A percentile compares a stretch with the other conserved stretches of the same genome.
phyloP scores from a whole-genome alignment of 192 early-diverging fungal species.

The Jimgerdemannia lactiflua region DNA sequence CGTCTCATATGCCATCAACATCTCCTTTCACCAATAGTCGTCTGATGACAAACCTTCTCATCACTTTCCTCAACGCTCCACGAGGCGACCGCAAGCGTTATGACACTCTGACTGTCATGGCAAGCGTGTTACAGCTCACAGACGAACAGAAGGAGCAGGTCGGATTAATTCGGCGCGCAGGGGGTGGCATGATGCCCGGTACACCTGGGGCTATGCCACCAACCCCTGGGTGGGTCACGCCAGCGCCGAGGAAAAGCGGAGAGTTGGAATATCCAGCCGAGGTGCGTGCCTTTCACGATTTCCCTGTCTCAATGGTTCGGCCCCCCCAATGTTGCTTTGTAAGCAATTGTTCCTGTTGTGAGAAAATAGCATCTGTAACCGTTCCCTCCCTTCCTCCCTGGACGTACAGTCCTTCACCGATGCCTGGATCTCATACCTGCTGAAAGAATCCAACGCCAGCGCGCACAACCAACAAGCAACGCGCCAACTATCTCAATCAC shows the following conservation, averaged over 20 bases:
- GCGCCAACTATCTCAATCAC: not conserved
- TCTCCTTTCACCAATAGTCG: slow-evolving; percentile 48
- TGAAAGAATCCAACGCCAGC: slow-evolving; percentile 55
- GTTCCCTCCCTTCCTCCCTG: not conserved
- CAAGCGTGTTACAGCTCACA: slow-evolving; percentile 79
- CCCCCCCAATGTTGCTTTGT: no score
- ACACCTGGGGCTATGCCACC: not conserved
- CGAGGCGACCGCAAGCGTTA: slow-evolving; percentile 90
- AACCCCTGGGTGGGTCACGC: not conserved
- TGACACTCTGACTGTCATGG: slow-evolving; percentile 90
- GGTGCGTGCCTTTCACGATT: slow-evolving; percentile 1
- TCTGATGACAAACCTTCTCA: slow-evolving; percentile 87
- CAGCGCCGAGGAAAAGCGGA: not conserved
- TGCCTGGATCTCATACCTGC: slow-evolving; percentile 78
- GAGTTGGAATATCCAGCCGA: slow-evolving; percentile 16
- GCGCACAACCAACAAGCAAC: not conserved
- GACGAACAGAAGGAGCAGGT: slow-evolving; percentile 88
- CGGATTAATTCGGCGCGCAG: slow-evolving; percentile 68
- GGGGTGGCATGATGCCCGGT: slow-evolving; percentile 14
- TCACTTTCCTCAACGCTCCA: slow-evolving; percentile 80
- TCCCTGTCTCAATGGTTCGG: no score
- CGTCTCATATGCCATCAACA: not conserved
- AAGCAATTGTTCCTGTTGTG: no score
- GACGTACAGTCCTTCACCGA: slow-evolving; percentile 64
- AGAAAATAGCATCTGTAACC: not conserved